phyloP scores from a whole-genome alignment of 2,329 filamentous ascomycete species.

The Fragosphaeria purpurea region DNA sequence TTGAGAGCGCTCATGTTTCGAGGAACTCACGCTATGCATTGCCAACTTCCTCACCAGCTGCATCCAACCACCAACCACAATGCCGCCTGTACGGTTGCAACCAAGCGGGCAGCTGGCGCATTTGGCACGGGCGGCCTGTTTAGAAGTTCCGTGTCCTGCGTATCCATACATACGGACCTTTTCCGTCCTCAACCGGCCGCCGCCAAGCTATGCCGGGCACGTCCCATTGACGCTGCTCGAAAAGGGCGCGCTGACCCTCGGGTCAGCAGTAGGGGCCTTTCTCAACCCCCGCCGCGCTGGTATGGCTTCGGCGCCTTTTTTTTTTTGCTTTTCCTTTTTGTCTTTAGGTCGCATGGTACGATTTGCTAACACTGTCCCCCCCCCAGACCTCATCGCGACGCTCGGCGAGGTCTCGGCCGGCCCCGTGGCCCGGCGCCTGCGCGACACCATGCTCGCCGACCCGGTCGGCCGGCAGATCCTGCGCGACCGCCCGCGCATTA shows the following conservation, averaged over 20 bases:
- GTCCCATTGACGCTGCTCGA: constrained; percentile 75
- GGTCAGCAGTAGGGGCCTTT: constrained; percentile 52
- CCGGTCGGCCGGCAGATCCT: constrained; percentile 85
- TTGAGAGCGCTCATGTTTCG: too few species aligned
- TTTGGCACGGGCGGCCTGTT: background rate
- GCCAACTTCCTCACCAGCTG: too few species aligned
- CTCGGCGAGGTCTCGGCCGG: constrained; percentile 92
- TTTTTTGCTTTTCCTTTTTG: background rate
- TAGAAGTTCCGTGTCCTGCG: background rate
- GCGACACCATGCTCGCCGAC: constrained; percentile 77
- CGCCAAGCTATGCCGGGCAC: constrained; percentile 84
- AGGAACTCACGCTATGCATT: constrained; percentile 4
- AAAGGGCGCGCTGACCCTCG: constrained; percentile 58
- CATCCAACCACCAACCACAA: background rate
- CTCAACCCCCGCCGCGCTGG: constrained; percentile 73
- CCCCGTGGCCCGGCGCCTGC: constrained; percentile 86
- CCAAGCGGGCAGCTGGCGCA: background rate
- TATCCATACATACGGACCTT: constrained; percentile 33
- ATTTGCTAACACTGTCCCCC: background rate
- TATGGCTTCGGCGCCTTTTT: constrained; percentile 21
- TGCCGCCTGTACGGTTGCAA: constrained; percentile 6
- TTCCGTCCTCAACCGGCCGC: constrained; percentile 75
- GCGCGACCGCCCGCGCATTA: constrained; percentile 79
- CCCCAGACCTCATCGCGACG: constrained; percentile 76
- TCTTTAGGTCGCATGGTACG: too few species aligned